Conservation (phyloP, 176 grass and related monocot genomes). For the Ensete glaucum region DNA sequence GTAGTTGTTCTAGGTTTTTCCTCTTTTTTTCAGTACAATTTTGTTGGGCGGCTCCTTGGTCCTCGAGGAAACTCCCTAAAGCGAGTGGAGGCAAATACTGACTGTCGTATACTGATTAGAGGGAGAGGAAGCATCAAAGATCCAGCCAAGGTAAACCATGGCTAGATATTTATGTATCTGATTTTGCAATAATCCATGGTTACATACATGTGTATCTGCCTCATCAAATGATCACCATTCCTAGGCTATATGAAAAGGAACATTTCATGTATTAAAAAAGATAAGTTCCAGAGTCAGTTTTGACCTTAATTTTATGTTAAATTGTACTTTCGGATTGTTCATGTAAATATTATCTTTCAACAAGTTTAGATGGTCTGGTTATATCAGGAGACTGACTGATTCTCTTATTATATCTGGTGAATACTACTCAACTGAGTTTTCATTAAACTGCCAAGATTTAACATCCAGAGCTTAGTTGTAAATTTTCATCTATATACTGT, state of each 20-base stretch:
- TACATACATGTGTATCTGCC: background rate
- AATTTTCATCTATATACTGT: background rate
- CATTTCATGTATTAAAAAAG: background rate
- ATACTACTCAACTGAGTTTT: background rate
- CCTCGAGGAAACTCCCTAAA: conserved; percentile 97
- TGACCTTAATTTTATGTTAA: background rate
- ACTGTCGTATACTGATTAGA: conserved; percentile 90
- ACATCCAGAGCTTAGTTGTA: background rate
- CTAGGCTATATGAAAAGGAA: background rate
- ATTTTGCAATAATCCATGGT: background rate
- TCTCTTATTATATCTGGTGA: background rate
- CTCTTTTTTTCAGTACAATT: conserved; percentile 59
- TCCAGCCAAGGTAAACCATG: conserved; percentile 54
- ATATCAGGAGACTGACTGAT: background rate
- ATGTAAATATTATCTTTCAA: background rate
- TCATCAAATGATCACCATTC: background rate
- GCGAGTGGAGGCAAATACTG: conserved; percentile 86
- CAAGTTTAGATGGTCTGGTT: background rate
- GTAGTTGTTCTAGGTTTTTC: conserved; percentile 1
- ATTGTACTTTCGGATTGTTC: background rate
- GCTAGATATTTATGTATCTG: background rate
- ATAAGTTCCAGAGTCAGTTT: background rate
- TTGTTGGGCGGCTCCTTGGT: conserved; percentile 89
- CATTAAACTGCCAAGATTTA: background rate
- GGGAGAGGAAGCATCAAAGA: conserved; percentile 98